Conservation (phyloP, 176 grass and related monocot genomes). For the Carex myosuroides region DNA sequence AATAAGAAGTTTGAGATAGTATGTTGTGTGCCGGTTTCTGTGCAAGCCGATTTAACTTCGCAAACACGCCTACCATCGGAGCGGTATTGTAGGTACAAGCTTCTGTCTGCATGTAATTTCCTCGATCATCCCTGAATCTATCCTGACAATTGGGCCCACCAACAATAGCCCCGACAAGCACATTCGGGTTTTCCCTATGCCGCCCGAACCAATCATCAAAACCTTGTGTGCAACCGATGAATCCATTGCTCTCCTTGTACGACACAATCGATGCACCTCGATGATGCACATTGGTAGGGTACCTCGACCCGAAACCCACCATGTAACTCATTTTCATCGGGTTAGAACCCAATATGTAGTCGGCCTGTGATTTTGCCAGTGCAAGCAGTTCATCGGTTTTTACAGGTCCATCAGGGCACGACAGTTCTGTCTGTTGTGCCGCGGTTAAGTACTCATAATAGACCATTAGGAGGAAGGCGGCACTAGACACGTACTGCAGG, state of each 20-base stretch:
- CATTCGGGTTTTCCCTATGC: slow-evolving; percentile 51
- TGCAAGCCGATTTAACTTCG: slow-evolving; percentile 48
- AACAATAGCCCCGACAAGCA: slow-evolving; percentile 68
- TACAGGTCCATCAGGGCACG: slow-evolving; percentile 30
- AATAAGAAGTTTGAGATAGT: slow-evolving; percentile 39
- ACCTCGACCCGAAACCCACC: slow-evolving; percentile 57
- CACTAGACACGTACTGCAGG: slow-evolving; percentile 70
- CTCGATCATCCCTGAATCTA: slow-evolving; percentile 58
- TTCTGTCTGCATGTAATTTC: slow-evolving; percentile 82
- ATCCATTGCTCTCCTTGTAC: slow-evolving; percentile 63
- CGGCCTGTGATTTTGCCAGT: slow-evolving; percentile 59
- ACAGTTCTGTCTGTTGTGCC: slow-evolving; percentile 1
- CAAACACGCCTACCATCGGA: slow-evolving; percentile 80
- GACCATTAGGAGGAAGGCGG: slow-evolving; percentile 68
- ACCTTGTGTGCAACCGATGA: slow-evolving; percentile 86
- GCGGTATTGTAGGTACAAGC: slow-evolving; percentile 86
- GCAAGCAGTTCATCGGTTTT: slow-evolving; percentile 34
- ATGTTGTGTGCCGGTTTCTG: neutral
- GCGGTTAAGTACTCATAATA: slow-evolving; percentile 45
- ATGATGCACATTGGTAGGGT: slow-evolving; percentile 61
- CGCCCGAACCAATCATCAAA: slow-evolving; percentile 72
- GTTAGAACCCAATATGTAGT: slow-evolving; percentile 79
- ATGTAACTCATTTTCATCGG: slow-evolving; percentile 78
- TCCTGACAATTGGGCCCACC: slow-evolving; percentile 62
- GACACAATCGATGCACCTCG: slow-evolving; percentile 73